Evolutionary conservation across 441 rosid genomes (phyloP), one percentile per base, ranked within the genome.

Genomic region (Erysimum cheiri): DNA sequence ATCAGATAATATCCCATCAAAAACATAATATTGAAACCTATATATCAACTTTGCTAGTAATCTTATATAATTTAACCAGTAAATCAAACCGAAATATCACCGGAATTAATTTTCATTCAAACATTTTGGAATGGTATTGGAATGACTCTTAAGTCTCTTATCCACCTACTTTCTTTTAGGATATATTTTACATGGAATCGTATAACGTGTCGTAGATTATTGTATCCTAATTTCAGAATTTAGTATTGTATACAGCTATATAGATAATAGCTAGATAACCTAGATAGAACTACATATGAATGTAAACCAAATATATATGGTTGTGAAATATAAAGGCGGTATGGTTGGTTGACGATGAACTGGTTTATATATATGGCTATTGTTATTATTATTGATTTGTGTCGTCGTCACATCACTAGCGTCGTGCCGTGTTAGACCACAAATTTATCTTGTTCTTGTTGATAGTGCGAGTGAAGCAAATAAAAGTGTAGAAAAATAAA

Each of bases 351-450:
- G 22, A 63, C 41, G 32, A 63, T 47, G 19, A 19, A 35, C 17
- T 12, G 17, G 54, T 33, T 63, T n/a, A n/a, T n/a, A n/a, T 1
- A 12, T 46, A 32, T 32, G 68, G 6, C 8, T 3, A 5, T 15
- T 31, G 41, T n/a, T 26, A 61, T 15, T 14, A 43, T 22, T 39
- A 35, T 19, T 48, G 33, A 52, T 33, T 47, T 24, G 33, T 12
- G 36, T 24, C 31, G 36, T 52, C 57, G 19, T 52, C 57, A 52
- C 36, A 15, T 52, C 57, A 28, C 11, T 47, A 32, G 43, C 69
- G 29, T 50, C 60, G 49, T 65, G 60, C 39, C 60, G 70, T 65
- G 49, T 52, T 26, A 52, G 49, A 52, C 39, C 29, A 55, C 10
- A 28, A 3, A 55, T 9, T 4, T 33, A 31, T 52, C 35, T 48